phyloP scores from a whole-genome alignment of 257 asterid genomes.

The Verbascum thapsus region DNA sequence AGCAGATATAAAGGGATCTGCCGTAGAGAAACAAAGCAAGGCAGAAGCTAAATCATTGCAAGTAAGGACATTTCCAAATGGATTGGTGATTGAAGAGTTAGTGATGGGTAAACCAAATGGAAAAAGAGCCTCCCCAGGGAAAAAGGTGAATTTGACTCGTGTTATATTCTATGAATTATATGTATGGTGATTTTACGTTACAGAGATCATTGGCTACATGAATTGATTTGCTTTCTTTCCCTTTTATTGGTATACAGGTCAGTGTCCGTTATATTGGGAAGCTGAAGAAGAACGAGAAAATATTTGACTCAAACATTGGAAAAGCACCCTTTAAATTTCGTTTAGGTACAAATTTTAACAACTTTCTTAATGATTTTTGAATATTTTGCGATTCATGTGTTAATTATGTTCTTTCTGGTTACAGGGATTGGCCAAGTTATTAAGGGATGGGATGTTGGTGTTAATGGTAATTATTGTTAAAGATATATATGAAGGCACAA shows the following conservation, averaged over 20 bases:
- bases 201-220: background rate
- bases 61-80: slow-evolving; percentile 80
- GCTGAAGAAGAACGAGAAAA: slow-evolving; percentile 71
- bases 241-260: slow-evolving; percentile 50
- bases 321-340: slow-evolving; percentile 83
- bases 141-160: slow-evolving; percentile 51
- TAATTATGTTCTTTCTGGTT: slow-evolving; percentile 26
- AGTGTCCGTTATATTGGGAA: slow-evolving; percentile 76
- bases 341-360: slow-evolving; percentile 51
- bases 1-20: slow-evolving; percentile 36
- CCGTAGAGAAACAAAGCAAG: slow-evolving; percentile 45
- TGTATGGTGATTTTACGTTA: background rate
- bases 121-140: slow-evolving; percentile 77
- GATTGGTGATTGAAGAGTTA: slow-evolving; percentile 80
- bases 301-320: slow-evolving; percentile 78
- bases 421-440: slow-evolving; percentile 94
- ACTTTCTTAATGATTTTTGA: background rate
- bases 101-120: slow-evolving; percentile 94
- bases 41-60: slow-evolving; percentile 52
- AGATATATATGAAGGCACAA: slow-evolving; percentile 4
- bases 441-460: slow-evolving; percentile 98
- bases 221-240: background rate
- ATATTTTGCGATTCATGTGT: slow-evolving; percentile 4
- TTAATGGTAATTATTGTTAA: slow-evolving; percentile 58
- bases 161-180: background rate